Evolutionary conservation across 2,329 filamentous ascomycete species (phyloP).

Genomic region (Beauveria australis): DNA sequence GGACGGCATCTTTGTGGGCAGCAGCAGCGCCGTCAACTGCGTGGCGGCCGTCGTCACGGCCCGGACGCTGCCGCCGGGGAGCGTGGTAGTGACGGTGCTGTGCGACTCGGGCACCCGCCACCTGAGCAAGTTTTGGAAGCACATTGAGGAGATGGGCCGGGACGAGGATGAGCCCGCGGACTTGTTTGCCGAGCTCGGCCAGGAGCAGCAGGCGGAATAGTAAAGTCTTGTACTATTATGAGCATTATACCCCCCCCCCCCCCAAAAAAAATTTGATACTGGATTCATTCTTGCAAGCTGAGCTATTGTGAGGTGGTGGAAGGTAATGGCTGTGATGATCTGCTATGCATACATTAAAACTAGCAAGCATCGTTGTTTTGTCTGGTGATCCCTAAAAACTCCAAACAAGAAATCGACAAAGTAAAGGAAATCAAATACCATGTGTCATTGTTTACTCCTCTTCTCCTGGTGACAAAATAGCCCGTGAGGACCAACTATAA

Average conservation of each 20-base stretch:
- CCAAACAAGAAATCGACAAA: neutral
- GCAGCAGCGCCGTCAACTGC: conserved; percentile 95
- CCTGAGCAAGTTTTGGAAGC: conserved; percentile 78
- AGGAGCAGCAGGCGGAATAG: conserved; percentile 21
- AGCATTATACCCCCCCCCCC: neutral
- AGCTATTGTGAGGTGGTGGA: neutral
- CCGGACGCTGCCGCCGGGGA: conserved; percentile 50
- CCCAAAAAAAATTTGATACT: neutral
- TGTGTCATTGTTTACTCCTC: neutral
- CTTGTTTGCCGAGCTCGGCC: conserved; percentile 42
- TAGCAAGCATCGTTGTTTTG: conserved; percentile 1
- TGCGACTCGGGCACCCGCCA: conserved; percentile 80
- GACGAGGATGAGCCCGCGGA: conserved; percentile 46
- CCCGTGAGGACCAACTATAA: neutral
- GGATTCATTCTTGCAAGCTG: neutral
- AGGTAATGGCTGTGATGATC: neutral
- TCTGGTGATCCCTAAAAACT: neutral
- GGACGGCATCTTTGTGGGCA: conserved; percentile 90
- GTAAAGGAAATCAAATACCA: conserved; percentile 2
- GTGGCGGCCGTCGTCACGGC: conserved; percentile 67
- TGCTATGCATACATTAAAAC: conserved; percentile 5
- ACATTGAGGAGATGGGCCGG: conserved; percentile 59
- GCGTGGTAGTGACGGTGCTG: conserved; percentile 71
- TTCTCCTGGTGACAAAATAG: neutral
- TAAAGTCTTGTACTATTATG: conserved; percentile 6